phyloP scores from a whole-genome alignment of 1,139 yeast genomes.

The Saccharomycopsis hybrid region DNA sequence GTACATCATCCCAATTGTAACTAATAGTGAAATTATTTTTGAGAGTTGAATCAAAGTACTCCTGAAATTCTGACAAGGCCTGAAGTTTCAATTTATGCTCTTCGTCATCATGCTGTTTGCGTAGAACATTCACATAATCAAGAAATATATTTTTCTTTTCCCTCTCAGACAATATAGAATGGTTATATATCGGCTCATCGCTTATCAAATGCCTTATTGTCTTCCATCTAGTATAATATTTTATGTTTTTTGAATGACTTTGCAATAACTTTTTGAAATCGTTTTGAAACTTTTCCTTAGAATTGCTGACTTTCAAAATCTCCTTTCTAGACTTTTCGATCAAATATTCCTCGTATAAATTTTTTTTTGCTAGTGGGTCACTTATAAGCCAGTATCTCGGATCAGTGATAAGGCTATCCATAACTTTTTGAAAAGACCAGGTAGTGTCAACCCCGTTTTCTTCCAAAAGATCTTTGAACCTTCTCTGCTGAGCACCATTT shows the following conservation, averaged over 20 bases:
- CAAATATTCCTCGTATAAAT: slow-evolving; percentile 59
- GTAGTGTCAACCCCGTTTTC: slow-evolving; percentile 57
- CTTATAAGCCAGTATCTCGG: slow-evolving; percentile 65
- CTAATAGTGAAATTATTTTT: slow-evolving; percentile 24
- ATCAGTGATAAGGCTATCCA: slow-evolving; percentile 51
- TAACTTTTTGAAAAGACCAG: slow-evolving; percentile 69
- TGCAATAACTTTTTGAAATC: slow-evolving; percentile 48
- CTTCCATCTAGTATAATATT: slow-evolving; percentile 62
- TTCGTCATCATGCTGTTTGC: slow-evolving; percentile 33
- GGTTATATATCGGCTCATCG: slow-evolving; percentile 64
- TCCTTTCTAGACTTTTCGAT: slow-evolving; percentile 50
- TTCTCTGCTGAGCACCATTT: slow-evolving; percentile 21
- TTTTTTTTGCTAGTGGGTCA: slow-evolving; percentile 56
- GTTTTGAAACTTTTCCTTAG: slow-evolving; percentile 47
- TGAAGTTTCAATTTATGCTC: slow-evolving; percentile 33
- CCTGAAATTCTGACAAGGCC: slow-evolving; percentile 47
- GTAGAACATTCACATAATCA: slow-evolving; percentile 41
- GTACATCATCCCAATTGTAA: slow-evolving; percentile 42
- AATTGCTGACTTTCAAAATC: slow-evolving; percentile 43
- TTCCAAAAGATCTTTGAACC: slow-evolving; percentile 46
- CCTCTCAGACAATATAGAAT: slow-evolving; percentile 53
- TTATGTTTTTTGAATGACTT: slow-evolving; percentile 35
- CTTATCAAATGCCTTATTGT: slow-evolving; percentile 44
- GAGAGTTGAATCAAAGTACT: slow-evolving; percentile 35
- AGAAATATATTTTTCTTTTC: slow-evolving; percentile 48